phyloP scores from a whole-genome alignment of 371 early-diverging fungal species.

The Mucor saturninus region DNA sequence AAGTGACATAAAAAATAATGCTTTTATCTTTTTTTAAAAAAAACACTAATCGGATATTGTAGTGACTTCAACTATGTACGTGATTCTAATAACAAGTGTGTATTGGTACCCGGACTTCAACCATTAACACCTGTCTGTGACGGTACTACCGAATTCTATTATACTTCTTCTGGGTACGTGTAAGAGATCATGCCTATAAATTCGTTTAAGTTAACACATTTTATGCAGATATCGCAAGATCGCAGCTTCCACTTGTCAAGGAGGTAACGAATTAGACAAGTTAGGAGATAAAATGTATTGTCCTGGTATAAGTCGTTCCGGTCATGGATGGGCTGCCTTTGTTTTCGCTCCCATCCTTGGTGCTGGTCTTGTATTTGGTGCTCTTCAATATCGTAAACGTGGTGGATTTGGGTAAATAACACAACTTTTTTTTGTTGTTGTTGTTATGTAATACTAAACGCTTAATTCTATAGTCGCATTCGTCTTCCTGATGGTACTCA shows the following conservation, averaged over 20 bases:
- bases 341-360: constrained; percentile 45
- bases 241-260: constrained; percentile 73
- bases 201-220: too few relatives aligned
- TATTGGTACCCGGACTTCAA: constrained; percentile 62
- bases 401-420: constrained; percentile 42
- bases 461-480: constrained; percentile 32
- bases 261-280: constrained; percentile 60
- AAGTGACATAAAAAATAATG: constrained; percentile 7
- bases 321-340: constrained; percentile 39
- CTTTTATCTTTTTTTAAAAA: neutral
- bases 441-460: neutral
- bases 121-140: constrained; percentile 66
- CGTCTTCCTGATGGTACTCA: constrained; percentile 43
- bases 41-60: neutral
- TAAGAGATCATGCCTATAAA: neutral
- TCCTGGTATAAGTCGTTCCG: constrained; percentile 59
- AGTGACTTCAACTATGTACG: constrained; percentile 82
- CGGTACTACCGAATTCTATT: constrained; percentile 59
- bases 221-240: constrained; percentile 74
- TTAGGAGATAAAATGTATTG: constrained; percentile 61
- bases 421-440: neutral
- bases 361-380: constrained; percentile 43
- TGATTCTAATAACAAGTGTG: constrained; percentile 62
- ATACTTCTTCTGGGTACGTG: constrained; percentile 57
- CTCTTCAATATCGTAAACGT: constrained; percentile 39